Base-by-base conservation (phyloP, 2,329 filamentous ascomycete genomes). In the Alternaria sp. region DNA sequence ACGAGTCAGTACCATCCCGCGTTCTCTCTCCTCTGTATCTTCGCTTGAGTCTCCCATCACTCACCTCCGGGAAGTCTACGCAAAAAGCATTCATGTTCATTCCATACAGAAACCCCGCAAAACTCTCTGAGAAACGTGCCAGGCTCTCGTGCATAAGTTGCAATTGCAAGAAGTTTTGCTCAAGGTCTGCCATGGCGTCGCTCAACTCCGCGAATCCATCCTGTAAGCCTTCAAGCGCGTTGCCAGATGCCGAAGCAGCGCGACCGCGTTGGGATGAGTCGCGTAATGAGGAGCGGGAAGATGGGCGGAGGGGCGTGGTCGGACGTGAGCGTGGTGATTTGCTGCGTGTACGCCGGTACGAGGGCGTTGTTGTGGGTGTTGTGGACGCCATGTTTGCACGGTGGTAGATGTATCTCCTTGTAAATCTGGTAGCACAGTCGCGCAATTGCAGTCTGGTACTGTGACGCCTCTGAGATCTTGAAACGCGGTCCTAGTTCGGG, bases 81-180 rank as follows among this genome's bases (percentile, higher is more conserved):
- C 95, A 98, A 79, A 98, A 99, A 1, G 96, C 96, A 80, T 97
- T 98, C 94, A 99, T 97, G 77, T 98, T 98, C 78, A 99, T 81
- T 2, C 96, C 96, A 74, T 98, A 99, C 49, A 99, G 82, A 74
- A 99, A 98, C 71, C 91, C 93, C 1, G 93, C 93, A 80, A 99
- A 99, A 76, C 92, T 96, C 85, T 99, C 96, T 80, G 91, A 95
- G 81, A 99, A 99, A 25, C 96, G 89, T 23, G 93, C 89, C 70
- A 99, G 82, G 74, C 93, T 97, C 83, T 98, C 95, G 77, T 99
- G 93, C 90, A 99, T 96, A 67, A 97, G 84, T 80, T 98, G 95
- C 70, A 99, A 89, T 78, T 97, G 93, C 90, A 97, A 93, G 84
- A 98, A 93, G 80, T 99, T 98, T 64, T 93, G 93, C 83, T 99